Base-by-base conservation (phyloP, 1,139 yeast species). In the Nakaseomyces sp. region DNA sequence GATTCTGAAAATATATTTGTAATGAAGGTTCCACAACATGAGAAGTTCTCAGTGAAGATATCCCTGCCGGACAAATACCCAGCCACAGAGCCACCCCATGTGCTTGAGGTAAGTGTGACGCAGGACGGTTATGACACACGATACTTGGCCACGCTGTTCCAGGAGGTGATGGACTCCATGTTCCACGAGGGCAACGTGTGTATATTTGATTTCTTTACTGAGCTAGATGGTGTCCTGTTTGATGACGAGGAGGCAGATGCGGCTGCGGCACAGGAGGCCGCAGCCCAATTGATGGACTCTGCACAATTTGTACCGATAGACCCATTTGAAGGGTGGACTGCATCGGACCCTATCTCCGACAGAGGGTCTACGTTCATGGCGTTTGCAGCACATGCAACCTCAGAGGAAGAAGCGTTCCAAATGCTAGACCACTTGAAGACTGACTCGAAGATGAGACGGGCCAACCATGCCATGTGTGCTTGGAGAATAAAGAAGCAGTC, bases 301-400 rank as follows among this genome's bases (percentile, higher is more conserved):
- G 41, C 47, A 4, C 37, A 43, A 28, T 35, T 35, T 8, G 26
- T 56, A 41, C 43, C 53, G 2, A 41, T 50, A 0, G 74, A 81
- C 50, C 76, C 77, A 0, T 63, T 81, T 8, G 73, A 68, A 35
- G 84, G 81, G 1, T 91, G 98, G 98, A 57, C 66, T 0, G 71
- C 72, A 12, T 81, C 95, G 0, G 93, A 84, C 1, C 83, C 94
- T 0, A 72, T 89, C 1, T 65, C 72, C 1, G 98, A 91, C 61
- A 68, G 97, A 45, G 88, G 85, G 18, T 87, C 96, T 0, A 81
- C 87, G 1, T 91, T 91, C 54, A 73, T 88, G 42, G 97, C 84
- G 0, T 81, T 79, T 60, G 87, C 89, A 0, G 69, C 78, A 37
- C 64, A 61, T 36, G 93, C 79, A 0, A 58, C 68, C 13, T 72